Conservation (phyloP, 2,329 filamentous ascomycete species). For the Clonostachys sp. region DNA sequence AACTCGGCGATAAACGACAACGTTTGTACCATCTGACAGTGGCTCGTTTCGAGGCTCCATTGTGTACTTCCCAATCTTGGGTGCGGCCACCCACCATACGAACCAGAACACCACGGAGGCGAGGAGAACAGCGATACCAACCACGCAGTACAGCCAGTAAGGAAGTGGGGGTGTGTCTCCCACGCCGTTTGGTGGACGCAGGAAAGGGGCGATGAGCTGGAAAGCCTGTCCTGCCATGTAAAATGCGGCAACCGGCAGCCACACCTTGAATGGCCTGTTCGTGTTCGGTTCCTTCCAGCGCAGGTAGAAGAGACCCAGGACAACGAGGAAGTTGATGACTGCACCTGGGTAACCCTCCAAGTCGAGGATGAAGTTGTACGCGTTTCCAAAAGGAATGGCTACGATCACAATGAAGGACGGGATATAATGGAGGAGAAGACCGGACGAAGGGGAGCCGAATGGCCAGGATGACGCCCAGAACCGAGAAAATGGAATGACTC, state of each 20-base stretch:
- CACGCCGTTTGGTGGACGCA: constrained; percentile 41
- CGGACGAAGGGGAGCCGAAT: constrained; percentile 56
- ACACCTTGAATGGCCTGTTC: too few relatives aligned
- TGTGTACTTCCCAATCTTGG: constrained; percentile 34
- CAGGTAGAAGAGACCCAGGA: too few relatives aligned
- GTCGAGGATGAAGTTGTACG: constrained; percentile 64
- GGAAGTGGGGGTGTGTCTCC: constrained; percentile 44
- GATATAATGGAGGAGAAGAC: constrained; percentile 61
- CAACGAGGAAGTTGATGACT: constrained; percentile 20
- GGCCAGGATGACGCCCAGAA: constrained; percentile 68
- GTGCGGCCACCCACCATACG: constrained; percentile 40
- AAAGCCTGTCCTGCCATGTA: too few relatives aligned
- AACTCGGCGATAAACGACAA: too few relatives aligned
- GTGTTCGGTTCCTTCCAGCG: too few relatives aligned
- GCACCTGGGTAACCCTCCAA: constrained; percentile 18
- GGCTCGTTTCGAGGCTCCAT: too few relatives aligned
- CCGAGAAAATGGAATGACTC: constrained; percentile 58
- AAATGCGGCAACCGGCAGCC: too few relatives aligned
- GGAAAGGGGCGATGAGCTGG: constrained; percentile 37
- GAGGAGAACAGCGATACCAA: constrained; percentile 45
- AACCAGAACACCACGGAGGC: constrained; percentile 48
- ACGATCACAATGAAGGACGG: constrained; percentile 61
- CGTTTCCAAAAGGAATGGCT: constrained; percentile 61
- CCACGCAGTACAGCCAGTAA: constrained; percentile 51
- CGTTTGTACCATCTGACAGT: too few relatives aligned